phyloP scores from a whole-genome alignment of 768 basidiomycete species.

The Lactarius tabidus region DNA sequence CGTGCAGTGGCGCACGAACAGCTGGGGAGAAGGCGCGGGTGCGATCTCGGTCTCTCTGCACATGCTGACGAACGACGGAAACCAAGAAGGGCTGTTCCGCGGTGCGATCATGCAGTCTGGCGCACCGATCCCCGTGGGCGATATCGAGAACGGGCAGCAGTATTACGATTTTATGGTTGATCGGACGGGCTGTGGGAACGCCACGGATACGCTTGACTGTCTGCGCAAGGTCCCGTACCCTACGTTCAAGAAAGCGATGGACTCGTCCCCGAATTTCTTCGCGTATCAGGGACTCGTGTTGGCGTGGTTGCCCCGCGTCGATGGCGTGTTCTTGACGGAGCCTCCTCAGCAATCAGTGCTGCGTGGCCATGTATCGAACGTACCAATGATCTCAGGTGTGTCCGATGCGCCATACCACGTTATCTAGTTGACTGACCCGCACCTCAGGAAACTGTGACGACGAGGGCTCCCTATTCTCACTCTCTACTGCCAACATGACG shows the following conservation, averaged over 20 bases:
- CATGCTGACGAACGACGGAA: slow-evolving; percentile 39
- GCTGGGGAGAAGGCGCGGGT: slow-evolving; percentile 54
- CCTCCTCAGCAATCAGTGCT: slow-evolving; percentile 27
- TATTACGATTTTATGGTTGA: slow-evolving; percentile 43
- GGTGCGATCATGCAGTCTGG: slow-evolving; percentile 46
- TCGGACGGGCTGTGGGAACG: slow-evolving; percentile 35
- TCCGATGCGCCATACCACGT: neutral
- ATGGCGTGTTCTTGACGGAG: slow-evolving; percentile 29
- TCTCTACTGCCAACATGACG: slow-evolving; percentile 32
- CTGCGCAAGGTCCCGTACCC: slow-evolving; percentile 38
- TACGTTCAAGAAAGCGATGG: slow-evolving; percentile 33
- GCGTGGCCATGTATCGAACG: slow-evolving; percentile 25
- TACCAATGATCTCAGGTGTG: slow-evolving; percentile 27
- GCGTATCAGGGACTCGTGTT: slow-evolving; percentile 30
- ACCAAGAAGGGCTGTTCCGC: slow-evolving; percentile 38
- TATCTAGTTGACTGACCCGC: slow-evolving; percentile 3
- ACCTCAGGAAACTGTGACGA: slow-evolving; percentile 49
- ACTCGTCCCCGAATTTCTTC: slow-evolving; percentile 33
- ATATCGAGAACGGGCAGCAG: slow-evolving; percentile 32
- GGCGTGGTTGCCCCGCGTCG: slow-evolving; percentile 30
- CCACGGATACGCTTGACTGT: slow-evolving; percentile 40
- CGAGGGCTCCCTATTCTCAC: slow-evolving; percentile 49
- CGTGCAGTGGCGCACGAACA: slow-evolving; percentile 25
- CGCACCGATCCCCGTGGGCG: slow-evolving; percentile 34
- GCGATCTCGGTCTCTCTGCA: slow-evolving; percentile 46